These are phyloP conservation scores for Penicillium sp. DNA, from an alignment of 2,329 filamentous ascomycete species.

Conservation along the genomic window DNA sequence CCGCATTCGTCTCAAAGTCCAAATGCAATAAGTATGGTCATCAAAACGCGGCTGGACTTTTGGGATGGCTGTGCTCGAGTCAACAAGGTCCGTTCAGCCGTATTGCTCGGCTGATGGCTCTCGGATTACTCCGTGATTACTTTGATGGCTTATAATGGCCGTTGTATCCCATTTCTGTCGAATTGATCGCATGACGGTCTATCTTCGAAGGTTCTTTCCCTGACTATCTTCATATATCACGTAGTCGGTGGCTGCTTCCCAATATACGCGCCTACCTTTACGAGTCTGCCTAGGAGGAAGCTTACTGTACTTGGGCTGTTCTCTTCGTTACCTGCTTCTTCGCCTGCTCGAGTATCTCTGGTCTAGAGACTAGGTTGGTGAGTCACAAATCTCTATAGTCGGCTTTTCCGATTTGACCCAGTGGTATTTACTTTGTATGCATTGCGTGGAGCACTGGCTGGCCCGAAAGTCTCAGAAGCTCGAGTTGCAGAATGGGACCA, in stretches of 20 bases:
- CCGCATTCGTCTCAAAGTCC: constrained; percentile 6
- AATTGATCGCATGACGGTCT: constrained; percentile 8
- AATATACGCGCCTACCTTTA: not conserved
- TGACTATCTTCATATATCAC: constrained; percentile 1
- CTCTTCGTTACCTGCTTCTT: not conserved
- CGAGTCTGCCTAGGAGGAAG: not conserved
- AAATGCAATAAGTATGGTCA: constrained; percentile 6
- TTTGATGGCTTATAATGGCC: constrained; percentile 16
- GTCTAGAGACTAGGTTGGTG: not conserved
- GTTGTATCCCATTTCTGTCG: constrained; percentile 12
- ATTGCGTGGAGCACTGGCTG: not conserved
- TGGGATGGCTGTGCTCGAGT: not conserved
- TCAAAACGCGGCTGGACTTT: not conserved
- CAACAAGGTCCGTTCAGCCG: constrained; percentile 4
- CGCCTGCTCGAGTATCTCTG: not conserved
- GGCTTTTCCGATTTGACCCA: not conserved
- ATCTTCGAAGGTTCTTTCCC: not conserved
- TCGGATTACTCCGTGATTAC: constrained; percentile 14
- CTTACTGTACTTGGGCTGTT: not conserved
- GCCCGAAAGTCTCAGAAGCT: not conserved
- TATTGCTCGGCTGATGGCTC: constrained; percentile 12
- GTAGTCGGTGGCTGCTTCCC: not conserved
- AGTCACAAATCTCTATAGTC: not conserved
- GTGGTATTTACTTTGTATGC: not conserved
- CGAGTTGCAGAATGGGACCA: not conserved